A percentile compares a stretch with the other conserved stretches of the same genome.
Conservation (phyloP, 352 stramenopile genomes). For the Phytopythium montanum region DNA sequence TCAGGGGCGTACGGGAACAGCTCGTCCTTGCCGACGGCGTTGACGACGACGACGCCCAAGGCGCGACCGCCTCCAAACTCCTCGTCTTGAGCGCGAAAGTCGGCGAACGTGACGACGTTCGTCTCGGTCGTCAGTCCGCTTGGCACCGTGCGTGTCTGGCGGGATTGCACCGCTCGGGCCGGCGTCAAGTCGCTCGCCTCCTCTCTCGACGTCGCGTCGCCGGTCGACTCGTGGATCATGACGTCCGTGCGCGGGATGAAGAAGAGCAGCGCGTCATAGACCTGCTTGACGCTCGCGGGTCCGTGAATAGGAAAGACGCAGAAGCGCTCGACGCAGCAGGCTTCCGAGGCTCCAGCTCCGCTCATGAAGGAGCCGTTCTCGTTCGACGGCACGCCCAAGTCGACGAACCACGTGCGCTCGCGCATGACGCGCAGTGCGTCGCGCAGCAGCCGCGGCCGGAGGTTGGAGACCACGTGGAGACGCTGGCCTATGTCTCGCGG, state of each 20-base stretch:
- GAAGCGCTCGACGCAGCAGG: constrained; percentile 21
- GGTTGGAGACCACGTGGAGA: constrained; percentile 8
- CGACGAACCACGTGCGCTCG: constrained; percentile 16
- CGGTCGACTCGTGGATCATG: constrained; percentile 37
- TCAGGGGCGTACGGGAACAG: constrained; percentile 20
- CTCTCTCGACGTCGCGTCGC: constrained; percentile 22
- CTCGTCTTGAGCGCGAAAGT: constrained; percentile 23
- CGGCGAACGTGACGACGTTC: constrained; percentile 20
- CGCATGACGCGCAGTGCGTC: constrained; percentile 24
- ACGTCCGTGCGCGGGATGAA: constrained; percentile 33
- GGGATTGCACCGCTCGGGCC: constrained; percentile 11
- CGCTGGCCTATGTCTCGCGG: constrained; percentile 10
- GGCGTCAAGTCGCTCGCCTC: constrained; percentile 6
- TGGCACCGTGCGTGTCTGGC: constrained; percentile 16
- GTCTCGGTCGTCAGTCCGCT: constrained; percentile 22
- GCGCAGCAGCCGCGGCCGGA: constrained; percentile 14
- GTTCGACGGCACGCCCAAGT: constrained; percentile 12
- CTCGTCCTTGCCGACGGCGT: constrained; percentile 33
- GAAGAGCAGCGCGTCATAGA: constrained; percentile 25
- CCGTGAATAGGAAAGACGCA: constrained; percentile 23
- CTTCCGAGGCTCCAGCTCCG: background rate
- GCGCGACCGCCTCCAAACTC: constrained; percentile 19
- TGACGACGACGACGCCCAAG: constrained; percentile 20
- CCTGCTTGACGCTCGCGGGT: constrained; percentile 13
- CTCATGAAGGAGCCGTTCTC: background rate